Evolutionary conservation across 495 filamentous ascomycete genomes (phyloP), one percentile per base, ranked within the genome.

Genomic region (Talaromyces proteolyticus): DNA sequence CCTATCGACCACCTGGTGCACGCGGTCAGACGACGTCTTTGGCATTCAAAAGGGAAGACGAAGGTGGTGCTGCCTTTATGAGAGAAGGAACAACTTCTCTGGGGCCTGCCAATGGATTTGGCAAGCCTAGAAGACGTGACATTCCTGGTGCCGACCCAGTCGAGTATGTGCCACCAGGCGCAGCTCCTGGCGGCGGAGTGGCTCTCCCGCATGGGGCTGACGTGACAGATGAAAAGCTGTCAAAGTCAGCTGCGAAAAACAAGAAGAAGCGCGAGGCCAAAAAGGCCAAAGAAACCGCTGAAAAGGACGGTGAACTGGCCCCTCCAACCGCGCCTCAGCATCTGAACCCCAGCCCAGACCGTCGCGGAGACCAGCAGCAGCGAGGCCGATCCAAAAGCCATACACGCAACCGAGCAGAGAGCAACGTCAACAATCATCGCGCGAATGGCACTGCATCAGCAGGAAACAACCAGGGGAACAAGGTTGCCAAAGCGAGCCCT

Each of bases 261-360:
- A 96, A 96, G 82, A 97, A 96, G 80, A 98, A 98, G 79, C 79
- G 92, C 29, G 90, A 95, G 62, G 91, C 90, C 47, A 96, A 94
- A 77, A 97, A 96, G 68, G 81, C 82, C 22, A 93, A 91, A 65
- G 88, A 91, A 22, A 78, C 77, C 5, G 87, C 77, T 11, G 75
- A 75, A 18, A 83, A 80, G 54, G 60, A 36, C 49, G 65, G 66
- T 5, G 59, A 60, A 67, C 54, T 65, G 53, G 45, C 65, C 24
- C 51, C 64, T 57, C 24, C 69, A 61, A 43, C 57, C 51, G 40
- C 38, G 46, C 52, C 51, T 17, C 45, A 40, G 53, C 41, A 53
- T 47, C 58, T 63, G 50, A 63, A 59, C 26, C 78, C 81, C 46
- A 88, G 85, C 61, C 87, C 88, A 19, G 82, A 88, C 54, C 74